phyloP scores from a whole-genome alignment of 225 moss, liverwort and hornwort species.

The Rhytidiadelphus loreus region DNA sequence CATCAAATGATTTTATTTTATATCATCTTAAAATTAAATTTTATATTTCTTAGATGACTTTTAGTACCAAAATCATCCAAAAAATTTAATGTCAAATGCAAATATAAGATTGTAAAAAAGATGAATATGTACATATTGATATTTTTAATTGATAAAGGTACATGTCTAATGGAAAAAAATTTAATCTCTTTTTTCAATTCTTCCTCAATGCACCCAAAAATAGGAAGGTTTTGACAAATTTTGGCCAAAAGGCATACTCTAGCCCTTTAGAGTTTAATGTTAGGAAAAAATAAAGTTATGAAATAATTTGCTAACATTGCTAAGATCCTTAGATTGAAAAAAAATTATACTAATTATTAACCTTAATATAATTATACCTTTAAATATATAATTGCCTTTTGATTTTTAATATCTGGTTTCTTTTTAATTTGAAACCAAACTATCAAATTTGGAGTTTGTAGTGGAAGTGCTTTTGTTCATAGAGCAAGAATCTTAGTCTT shows the following conservation, averaged over 20 bases:
- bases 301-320: background rate
- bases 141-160: background rate
- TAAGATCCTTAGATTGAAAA: background rate
- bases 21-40: background rate
- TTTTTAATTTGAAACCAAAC: background rate
- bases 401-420: background rate
- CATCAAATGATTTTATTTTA: background rate
- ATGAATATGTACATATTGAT: background rate
- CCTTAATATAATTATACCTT: background rate
- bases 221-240: background rate
- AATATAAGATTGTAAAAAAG: background rate
- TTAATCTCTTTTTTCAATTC: background rate
- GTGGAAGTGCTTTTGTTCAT: too few relatives aligned
- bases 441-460: background rate
- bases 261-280: background rate
- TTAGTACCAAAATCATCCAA: background rate
- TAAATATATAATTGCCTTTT: background rate
- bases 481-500: too few relatives aligned
- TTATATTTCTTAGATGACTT: background rate
- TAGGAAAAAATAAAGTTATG: background rate
- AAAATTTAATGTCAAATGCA: background rate
- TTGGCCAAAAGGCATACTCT: background rate
- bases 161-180: background rate
- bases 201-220: background rate
- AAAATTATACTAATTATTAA: background rate